Evolutionary conservation across 306 rosid genomes (phyloP).

Genomic region (Fragaria vesca): DNA sequence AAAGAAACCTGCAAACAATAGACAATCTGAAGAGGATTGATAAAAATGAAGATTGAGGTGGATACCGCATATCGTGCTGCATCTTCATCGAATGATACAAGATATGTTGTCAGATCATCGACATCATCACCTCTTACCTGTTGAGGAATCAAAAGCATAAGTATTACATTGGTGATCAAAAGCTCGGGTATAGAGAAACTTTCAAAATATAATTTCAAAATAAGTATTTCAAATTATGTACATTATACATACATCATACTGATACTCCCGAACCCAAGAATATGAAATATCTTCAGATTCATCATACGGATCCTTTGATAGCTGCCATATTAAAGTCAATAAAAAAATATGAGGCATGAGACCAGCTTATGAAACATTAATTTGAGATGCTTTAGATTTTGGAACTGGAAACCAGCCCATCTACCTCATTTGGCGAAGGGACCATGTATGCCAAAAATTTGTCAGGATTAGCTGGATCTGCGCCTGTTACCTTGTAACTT

Average conservation of each 20-base stretch:
- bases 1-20: neutral
- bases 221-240: conserved; percentile 12
- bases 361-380: neutral
- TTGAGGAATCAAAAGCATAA: conserved; percentile 20
- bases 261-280: conserved; percentile 93
- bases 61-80: conserved; percentile 88
- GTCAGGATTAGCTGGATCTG: conserved; percentile 78
- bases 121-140: conserved; percentile 90
- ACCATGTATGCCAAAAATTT: conserved; percentile 94
- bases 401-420: conserved; percentile 12
- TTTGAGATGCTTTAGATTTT: neutral
- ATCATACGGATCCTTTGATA: conserved; percentile 82
- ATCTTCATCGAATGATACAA: conserved; percentile 79
- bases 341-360: conserved; percentile 12
- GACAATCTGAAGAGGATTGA: neutral
- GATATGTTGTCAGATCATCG: conserved; percentile 74
- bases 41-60: conserved; percentile 19
- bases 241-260: conserved; percentile 75
- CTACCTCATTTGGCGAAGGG: conserved; percentile 90
- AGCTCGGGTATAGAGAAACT: neutral
- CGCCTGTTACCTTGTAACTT: conserved; percentile 68
- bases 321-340: conserved; percentile 51
- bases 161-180: neutral
- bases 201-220: too few relatives aligned
- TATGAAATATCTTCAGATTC: conserved; percentile 76